A percentile compares a stretch with the other conserved stretches of the same genome.
These are phyloP conservation scores for Prunus yedoensis DNA, from an alignment of 331 rosid species.

Conservation along the genomic window DNA sequence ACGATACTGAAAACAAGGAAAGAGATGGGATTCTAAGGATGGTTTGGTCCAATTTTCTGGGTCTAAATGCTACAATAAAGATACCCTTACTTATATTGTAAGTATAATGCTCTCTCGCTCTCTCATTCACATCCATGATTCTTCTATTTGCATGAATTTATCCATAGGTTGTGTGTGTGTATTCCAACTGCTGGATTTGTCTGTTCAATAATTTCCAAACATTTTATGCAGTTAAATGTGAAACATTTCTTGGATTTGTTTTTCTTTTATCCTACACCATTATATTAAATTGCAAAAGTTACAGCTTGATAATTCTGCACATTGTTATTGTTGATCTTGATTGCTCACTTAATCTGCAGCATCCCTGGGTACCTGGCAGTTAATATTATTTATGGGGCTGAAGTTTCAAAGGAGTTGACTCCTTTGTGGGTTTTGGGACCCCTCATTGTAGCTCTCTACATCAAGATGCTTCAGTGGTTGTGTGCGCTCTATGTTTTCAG, in stretches of 20 bases:
- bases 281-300: not conserved
- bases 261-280: not conserved
- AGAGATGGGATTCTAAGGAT: slow-evolving; percentile 40
- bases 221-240: not conserved
- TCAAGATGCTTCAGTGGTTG: slow-evolving; percentile 56
- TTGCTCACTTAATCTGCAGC: slow-evolving; percentile 52
- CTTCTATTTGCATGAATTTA: not conserved
- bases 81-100: slow-evolving; percentile 80
- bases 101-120: slow-evolving; percentile 36
- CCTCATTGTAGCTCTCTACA: slow-evolving; percentile 55
- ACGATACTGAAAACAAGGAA: slow-evolving; percentile 37
- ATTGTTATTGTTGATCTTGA: slow-evolving; percentile 11
- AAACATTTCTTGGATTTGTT: not conserved
- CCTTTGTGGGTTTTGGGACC: slow-evolving; percentile 91
- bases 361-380: slow-evolving; percentile 68
- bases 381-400: slow-evolving; percentile 57
- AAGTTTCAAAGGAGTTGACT: slow-evolving; percentile 77
- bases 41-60: slow-evolving; percentile 48
- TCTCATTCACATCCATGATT: not conserved
- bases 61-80: slow-evolving; percentile 65
- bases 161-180: not conserved
- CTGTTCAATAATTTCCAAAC: not conserved
- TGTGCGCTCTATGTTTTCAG: slow-evolving; percentile 59
- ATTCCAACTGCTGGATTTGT: not conserved
- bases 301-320: not conserved